Evolutionary conservation across 192 early-diverging fungal genomes (phyloP), one percentile per base, ranked within the genome.

Genomic region (Helicostylum pulchrum): DNA sequence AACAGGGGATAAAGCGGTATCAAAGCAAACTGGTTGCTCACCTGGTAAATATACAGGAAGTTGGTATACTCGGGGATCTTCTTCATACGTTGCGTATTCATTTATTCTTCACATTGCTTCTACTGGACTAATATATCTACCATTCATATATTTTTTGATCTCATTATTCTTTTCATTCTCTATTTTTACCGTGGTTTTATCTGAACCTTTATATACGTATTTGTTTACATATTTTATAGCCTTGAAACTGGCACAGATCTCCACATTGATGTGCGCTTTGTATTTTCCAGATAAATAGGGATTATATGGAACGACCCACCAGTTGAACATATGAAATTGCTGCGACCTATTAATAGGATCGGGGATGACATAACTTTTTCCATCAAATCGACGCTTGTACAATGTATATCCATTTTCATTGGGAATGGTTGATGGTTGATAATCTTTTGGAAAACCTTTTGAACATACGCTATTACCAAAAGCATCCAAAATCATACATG

Each of bases 171-270:
- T 47, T n/a, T n/a, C 45, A 47, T 11, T 15, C 12, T n/a, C 5
- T 7, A 47, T n/a, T 7, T 47, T 2, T 3, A 47, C 2, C 11
- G 45, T 47, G 3, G n/a, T 47, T n/a, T 47, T 3, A 47, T 47
- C 34, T 36, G 34, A 36, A 5, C 34, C 34, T 36, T 36, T 36
- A 36, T 36, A 36, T 36, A 36, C 7, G 12, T 47, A 47, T 11
- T 47, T 47, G 45, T 47, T 47, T 47, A 47, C 12, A 47, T 47
- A 47, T n/a, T 47, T 47, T 11, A 47, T 47, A 8, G 45, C 45
- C 11, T 47, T 47, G 5, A 47, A 3, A 47, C 5, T 47, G 11
- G 45, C 45, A 47, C 45, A 47, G 2, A 47, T 11, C 12, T 47
- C 45, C 3, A 47, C 45, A 47, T 47, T 47, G 45, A 47, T 15